Percentiles rank a stretch among this genome's conserved stretches.
Evolutionary conservation across 805 yeast genomes (phyloP).

Genomic region (Barnettozyma wickerhamii): DNA sequence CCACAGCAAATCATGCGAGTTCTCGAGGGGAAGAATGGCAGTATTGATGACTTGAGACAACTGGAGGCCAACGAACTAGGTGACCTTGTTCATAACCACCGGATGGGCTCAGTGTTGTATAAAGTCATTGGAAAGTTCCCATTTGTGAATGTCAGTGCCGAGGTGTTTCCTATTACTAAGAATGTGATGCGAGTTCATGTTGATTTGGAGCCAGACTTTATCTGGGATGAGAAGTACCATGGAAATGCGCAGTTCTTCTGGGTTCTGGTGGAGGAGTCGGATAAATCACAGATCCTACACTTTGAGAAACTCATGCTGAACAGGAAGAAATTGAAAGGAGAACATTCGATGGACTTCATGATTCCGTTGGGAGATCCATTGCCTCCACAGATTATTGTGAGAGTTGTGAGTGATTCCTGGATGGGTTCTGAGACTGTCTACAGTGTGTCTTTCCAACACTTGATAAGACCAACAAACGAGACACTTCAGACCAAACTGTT

Average conservation of each 20-base stretch:
- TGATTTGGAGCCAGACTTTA: slow-evolving; percentile 66
- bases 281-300: slow-evolving; percentile 67
- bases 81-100: slow-evolving; percentile 78
- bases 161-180: slow-evolving; percentile 82
- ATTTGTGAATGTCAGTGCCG: slow-evolving; percentile 64
- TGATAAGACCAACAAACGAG: slow-evolving; percentile 84
- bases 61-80: slow-evolving; percentile 77
- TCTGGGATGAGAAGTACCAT: slow-evolving; percentile 80
- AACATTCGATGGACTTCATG: slow-evolving; percentile 84
- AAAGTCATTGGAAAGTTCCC: slow-evolving; percentile 72
- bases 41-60: slow-evolving; percentile 70
- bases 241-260: slow-evolving; percentile 86
- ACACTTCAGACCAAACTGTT: slow-evolving; percentile 79
- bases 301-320: slow-evolving; percentile 75
- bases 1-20: slow-evolving; percentile 61
- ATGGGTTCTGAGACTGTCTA: slow-evolving; percentile 76
- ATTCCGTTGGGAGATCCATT: slow-evolving; percentile 84
- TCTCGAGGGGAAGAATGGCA: slow-evolving; percentile 58
- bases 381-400: slow-evolving; percentile 83
- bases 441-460: slow-evolving; percentile 82
- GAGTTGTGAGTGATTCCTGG: slow-evolving; percentile 84
- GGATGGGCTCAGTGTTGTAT: slow-evolving; percentile 63
- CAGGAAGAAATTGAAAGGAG: slow-evolving; percentile 45
- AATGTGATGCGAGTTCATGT: slow-evolving; percentile 82
- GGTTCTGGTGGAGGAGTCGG: slow-evolving; percentile 88